phyloP scores from a whole-genome alignment of 306 rosid genomes.

The Pterocarpus macrocarpus region DNA sequence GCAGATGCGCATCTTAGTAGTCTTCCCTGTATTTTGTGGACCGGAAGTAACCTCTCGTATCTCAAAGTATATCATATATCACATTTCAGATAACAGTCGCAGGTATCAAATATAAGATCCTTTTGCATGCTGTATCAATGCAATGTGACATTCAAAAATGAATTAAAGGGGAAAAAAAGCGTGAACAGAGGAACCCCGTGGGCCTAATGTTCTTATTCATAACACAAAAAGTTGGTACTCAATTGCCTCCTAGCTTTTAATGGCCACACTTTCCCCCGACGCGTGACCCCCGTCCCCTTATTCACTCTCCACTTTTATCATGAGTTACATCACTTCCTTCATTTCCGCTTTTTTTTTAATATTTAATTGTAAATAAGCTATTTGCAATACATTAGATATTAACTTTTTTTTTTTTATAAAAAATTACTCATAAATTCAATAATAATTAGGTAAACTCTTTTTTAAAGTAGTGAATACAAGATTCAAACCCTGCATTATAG shows the following conservation, averaged over 20 bases:
- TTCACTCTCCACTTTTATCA: neutral
- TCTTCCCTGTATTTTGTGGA: neutral
- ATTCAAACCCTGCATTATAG: too few relatives aligned
- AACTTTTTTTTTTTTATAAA: too few relatives aligned
- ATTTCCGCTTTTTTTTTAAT: too few relatives aligned
- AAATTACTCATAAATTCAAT: too few relatives aligned
- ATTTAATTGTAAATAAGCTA: too few relatives aligned
- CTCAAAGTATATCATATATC: neutral
- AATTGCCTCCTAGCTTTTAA: neutral
- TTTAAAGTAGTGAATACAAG: too few relatives aligned
- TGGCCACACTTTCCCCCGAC: neutral
- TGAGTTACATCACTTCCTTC: too few relatives aligned
- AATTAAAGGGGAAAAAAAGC: neutral
- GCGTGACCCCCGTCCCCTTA: neutral
- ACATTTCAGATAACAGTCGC: neutral
- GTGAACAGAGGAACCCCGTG: conserved; percentile 16
- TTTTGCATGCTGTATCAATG: neutral
- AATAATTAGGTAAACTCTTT: too few relatives aligned
- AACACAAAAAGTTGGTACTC: neutral
- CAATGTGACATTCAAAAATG: conserved; percentile 40
- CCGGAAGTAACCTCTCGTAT: neutral
- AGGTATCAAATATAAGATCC: conserved; percentile 38
- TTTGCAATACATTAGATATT: too few relatives aligned
- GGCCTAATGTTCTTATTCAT: neutral
- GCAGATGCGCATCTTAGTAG: conserved; percentile 15